Evolutionary conservation across 2,329 filamentous ascomycete species (phyloP).

Genomic region (Fusarium mexicanum): DNA sequence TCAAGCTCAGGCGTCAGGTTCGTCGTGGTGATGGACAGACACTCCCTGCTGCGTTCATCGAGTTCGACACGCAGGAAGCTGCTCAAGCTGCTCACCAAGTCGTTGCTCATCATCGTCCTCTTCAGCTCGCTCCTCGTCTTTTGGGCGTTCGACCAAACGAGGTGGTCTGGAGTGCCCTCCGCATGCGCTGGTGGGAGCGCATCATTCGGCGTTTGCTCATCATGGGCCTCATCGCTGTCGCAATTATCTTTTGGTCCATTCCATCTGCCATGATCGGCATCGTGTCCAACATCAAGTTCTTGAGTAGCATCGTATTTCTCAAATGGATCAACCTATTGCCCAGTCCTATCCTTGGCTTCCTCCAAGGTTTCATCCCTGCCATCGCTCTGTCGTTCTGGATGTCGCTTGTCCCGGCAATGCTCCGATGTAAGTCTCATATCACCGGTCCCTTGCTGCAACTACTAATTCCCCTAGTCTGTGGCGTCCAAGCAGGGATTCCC

Average conservation of each 20-base stretch:
- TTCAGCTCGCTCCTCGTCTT: conserved; percentile 87
- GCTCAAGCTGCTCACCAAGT: conserved; percentile 90
- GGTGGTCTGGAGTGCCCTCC: conserved; percentile 87
- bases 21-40: conserved; percentile 75
- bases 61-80: conserved; percentile 83
- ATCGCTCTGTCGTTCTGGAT: conserved; percentile 84
- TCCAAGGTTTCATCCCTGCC: conserved; percentile 85
- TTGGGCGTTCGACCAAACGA: conserved; percentile 85
- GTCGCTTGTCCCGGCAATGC: conserved; percentile 83
- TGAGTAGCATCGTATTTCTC: conserved; percentile 74
- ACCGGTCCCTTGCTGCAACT: background rate
- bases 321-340: conserved; percentile 79
- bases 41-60: conserved; percentile 85
- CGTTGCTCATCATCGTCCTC: conserved; percentile 83
- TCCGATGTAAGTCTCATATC: conserved; percentile 61
- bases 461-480: conserved; percentile 66
- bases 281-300: conserved; percentile 83
- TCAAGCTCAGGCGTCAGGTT: conserved; percentile 78
- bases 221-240: conserved; percentile 74
- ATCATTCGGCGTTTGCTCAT: conserved; percentile 77
- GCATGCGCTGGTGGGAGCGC: conserved; percentile 86
- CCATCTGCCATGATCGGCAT: conserved; percentile 82
- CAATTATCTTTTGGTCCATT: conserved; percentile 88
- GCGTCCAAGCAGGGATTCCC: conserved; percentile 81
- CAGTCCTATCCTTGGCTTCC: conserved; percentile 75